These are phyloP conservation scores for Blastocystis sp. DNA, from an alignment of 352 stramenopile genomes.

Conservation along the genomic window DNA sequence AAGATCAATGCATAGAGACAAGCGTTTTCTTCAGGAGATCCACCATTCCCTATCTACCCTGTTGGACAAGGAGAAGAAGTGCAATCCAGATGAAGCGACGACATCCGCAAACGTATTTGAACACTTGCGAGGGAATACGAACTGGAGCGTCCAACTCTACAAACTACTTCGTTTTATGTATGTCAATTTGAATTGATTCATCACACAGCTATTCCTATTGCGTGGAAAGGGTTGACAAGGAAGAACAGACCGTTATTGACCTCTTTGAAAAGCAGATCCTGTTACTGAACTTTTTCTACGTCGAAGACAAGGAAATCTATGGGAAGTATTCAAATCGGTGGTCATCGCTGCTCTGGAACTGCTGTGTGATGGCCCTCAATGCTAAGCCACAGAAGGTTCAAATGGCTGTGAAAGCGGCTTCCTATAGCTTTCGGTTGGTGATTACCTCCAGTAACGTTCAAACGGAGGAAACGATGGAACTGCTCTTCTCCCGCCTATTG, in stretches of 20 bases:
- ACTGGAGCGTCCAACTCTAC: not conserved
- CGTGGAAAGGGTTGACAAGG: not conserved
- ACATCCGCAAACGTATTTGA: not conserved
- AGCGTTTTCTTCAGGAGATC: not conserved
- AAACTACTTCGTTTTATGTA: conserved; percentile 25
- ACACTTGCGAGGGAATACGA: not conserved
- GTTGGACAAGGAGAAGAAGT: too few species aligned
- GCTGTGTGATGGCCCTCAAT: not conserved
- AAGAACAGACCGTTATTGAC: not conserved
- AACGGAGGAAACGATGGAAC: not conserved
- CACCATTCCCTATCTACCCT: too few species aligned
- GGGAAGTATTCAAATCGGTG: conserved; percentile 34
- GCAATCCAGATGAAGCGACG: too few species aligned
- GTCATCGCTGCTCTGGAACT: conserved; percentile 54
- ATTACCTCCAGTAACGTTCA: not conserved
- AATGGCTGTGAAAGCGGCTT: not conserved
- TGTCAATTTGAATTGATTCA: too few species aligned
- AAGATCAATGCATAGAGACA: not conserved
- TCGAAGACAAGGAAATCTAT: conserved; percentile 5
- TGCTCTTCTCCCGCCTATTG: not conserved
- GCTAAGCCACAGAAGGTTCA: not conserved
- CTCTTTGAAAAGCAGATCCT: conserved; percentile 24
- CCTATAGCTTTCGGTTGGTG: not conserved
- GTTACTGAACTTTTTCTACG: conserved; percentile 4
- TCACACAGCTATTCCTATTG: conserved; percentile 22